phyloP scores from a whole-genome alignment of 2,329 filamentous ascomycete species.

The Ramularia endophylla region DNA sequence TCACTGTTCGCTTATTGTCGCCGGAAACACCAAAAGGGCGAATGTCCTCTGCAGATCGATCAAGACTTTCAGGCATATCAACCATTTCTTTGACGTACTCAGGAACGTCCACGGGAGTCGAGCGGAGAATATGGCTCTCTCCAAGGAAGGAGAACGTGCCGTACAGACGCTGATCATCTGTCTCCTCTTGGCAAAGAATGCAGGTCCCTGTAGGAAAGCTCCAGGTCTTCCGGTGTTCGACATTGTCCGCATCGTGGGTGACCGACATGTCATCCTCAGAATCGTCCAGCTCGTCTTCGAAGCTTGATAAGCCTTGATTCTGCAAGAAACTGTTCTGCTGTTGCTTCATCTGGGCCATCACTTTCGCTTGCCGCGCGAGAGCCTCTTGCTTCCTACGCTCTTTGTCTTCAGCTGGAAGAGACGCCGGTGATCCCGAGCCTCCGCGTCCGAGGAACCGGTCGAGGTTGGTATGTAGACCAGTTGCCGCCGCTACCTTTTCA shows the following conservation, averaged over 20 bases:
- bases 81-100: constrained; percentile 81
- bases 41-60: constrained; percentile 73
- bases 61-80: constrained; percentile 72
- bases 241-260: constrained; percentile 53
- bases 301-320: constrained; percentile 85
- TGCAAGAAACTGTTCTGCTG: constrained; percentile 94
- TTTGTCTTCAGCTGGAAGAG: constrained; percentile 55
- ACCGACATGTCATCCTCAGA: constrained; percentile 58
- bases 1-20: constrained; percentile 72
- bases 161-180: constrained; percentile 79
- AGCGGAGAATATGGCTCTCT: constrained; percentile 77
- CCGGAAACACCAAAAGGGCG: constrained; percentile 87
- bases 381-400: constrained; percentile 89
- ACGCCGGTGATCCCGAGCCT: constrained; percentile 75
- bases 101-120: constrained; percentile 74
- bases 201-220: constrained; percentile 91
- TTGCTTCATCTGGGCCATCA: constrained; percentile 98
- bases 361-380: constrained; percentile 78
- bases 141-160: constrained; percentile 89
- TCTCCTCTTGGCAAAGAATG: constrained; percentile 94
- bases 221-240: constrained; percentile 66
- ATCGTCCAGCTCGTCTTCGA: constrained; percentile 70
- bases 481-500: constrained; percentile 62
- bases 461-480: constrained; percentile 42
- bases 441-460: constrained; percentile 68